Conservation (phyloP, 768 basidiomycete genomes). For the Russula sp. region DNA sequence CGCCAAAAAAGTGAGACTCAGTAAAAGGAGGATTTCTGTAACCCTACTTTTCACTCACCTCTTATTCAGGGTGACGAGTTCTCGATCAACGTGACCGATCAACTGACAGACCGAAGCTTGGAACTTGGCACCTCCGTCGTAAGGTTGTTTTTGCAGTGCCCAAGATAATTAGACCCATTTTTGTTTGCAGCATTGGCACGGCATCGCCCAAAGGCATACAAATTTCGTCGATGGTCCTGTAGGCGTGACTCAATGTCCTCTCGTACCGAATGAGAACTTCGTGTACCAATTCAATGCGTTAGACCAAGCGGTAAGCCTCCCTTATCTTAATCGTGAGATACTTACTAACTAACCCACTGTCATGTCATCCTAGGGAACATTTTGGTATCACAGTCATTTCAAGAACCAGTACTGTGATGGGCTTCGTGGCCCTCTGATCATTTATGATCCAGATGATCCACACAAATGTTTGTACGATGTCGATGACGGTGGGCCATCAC, state of each 20-base stretch:
- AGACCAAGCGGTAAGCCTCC: slow-evolving; percentile 35
- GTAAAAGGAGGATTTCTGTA: not conserved
- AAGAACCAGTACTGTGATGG: slow-evolving; percentile 45
- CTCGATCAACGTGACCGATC: not conserved
- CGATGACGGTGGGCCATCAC: slow-evolving; percentile 33
- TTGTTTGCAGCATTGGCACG: slow-evolving; percentile 30
- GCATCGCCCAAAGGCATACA: slow-evolving; percentile 29
- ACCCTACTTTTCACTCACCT: not conserved
- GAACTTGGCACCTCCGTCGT: slow-evolving; percentile 16
- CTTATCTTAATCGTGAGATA: not conserved
- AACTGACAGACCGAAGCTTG: not conserved
- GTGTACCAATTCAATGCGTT: slow-evolving; percentile 40
- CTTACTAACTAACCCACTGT: not conserved
- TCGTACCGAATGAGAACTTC: slow-evolving; percentile 41
- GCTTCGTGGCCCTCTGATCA: slow-evolving; percentile 39
- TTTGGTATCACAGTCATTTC: slow-evolving; percentile 46
- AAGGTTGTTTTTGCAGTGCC: not conserved
- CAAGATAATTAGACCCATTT: no score
- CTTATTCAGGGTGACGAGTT: not conserved
- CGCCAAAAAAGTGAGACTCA: slow-evolving; percentile 6
- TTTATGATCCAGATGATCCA: slow-evolving; percentile 38
- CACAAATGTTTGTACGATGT: slow-evolving; percentile 35
- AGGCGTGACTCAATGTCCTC: slow-evolving; percentile 44
- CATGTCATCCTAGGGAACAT: slow-evolving; percentile 30
- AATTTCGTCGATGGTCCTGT: slow-evolving; percentile 30